phyloP scores from a whole-genome alignment of 1,284 basidiomycete genomes.

The Farysia itapuensis region DNA sequence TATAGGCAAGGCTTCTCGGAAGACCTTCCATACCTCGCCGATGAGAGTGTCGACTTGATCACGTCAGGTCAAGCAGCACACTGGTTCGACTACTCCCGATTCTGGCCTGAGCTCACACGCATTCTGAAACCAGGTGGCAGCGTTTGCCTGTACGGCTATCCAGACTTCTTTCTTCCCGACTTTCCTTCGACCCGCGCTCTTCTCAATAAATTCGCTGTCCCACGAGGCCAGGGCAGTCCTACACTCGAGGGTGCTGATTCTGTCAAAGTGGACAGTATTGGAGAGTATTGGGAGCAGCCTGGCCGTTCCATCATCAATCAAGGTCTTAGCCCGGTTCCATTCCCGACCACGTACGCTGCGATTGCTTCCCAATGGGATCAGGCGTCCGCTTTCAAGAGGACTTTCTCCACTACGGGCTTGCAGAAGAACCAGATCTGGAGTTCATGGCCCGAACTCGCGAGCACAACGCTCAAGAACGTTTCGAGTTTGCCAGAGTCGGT shows the following conservation, averaged over 20 bases:
- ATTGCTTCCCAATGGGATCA: constrained; percentile 57
- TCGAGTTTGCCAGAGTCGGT: constrained; percentile 1
- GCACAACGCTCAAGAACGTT: constrained; percentile 1
- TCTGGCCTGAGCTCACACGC: constrained; percentile 72
- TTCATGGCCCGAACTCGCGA: constrained; percentile 11
- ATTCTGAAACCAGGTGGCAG: constrained; percentile 71
- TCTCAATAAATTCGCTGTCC: constrained; percentile 69
- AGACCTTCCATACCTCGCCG: constrained; percentile 65
- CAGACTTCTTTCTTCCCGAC: constrained; percentile 72
- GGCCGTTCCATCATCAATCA: constrained; percentile 75
- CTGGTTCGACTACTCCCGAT: constrained; percentile 77
- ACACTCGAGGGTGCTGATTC: not conserved
- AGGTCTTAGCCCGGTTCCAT: constrained; percentile 71
- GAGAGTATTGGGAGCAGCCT: constrained; percentile 77
- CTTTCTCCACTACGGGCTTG: constrained; percentile 17
- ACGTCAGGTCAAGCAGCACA: constrained; percentile 79
- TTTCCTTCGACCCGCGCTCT: constrained; percentile 68
- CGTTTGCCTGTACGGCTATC: constrained; percentile 77
- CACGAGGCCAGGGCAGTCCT: not conserved
- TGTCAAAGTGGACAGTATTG: constrained; percentile 64
- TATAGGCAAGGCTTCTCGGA: constrained; percentile 68
- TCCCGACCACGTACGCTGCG: constrained; percentile 63
- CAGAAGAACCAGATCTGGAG: constrained; percentile 11
- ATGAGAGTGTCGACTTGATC: constrained; percentile 72
- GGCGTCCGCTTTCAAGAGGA: constrained; percentile 6